phyloP scores from a whole-genome alignment of 345 rosid species.

The Leavenworthia alabamica region DNA sequence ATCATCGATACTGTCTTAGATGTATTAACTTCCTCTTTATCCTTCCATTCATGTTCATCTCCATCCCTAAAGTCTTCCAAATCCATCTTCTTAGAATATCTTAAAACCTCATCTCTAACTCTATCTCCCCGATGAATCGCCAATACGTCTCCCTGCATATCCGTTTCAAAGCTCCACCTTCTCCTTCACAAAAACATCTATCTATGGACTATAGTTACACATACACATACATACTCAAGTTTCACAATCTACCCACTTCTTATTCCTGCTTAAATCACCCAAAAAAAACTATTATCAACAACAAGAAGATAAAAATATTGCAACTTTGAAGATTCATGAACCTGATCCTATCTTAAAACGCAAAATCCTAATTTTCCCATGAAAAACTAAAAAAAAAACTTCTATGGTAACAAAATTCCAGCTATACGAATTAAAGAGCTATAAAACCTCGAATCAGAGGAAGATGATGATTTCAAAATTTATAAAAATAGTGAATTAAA shows the following conservation, averaged over 20 bases:
- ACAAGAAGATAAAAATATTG: not conserved
- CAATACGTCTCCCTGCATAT: conserved; percentile 31
- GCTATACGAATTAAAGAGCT: not conserved
- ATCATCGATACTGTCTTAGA: not conserved
- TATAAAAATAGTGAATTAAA: not conserved
- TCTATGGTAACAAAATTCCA: not conserved
- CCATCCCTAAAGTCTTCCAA: conserved; percentile 13
- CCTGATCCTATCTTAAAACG: not conserved
- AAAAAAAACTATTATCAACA: not conserved
- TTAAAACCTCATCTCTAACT: conserved; percentile 5
- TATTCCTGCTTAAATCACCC: not conserved
- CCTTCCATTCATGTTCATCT: conserved; percentile 26
- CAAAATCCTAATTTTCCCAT: conserved; percentile 15
- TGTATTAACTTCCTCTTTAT: not conserved
- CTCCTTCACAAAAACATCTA: conserved; percentile 19
- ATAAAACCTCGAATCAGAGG: not conserved
- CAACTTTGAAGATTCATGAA: not conserved
- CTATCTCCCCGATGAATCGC: conserved; percentile 24
- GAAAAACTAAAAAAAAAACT: not conserved
- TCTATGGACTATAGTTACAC: no score
- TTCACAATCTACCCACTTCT: no score
- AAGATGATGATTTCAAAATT: conserved; percentile 1
- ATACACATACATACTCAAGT: not conserved
- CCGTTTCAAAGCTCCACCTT: not conserved
- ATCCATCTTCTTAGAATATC: conserved; percentile 20